Conservation (phyloP, 495 filamentous ascomycete genomes). For the Neurospora tetraspora region DNA sequence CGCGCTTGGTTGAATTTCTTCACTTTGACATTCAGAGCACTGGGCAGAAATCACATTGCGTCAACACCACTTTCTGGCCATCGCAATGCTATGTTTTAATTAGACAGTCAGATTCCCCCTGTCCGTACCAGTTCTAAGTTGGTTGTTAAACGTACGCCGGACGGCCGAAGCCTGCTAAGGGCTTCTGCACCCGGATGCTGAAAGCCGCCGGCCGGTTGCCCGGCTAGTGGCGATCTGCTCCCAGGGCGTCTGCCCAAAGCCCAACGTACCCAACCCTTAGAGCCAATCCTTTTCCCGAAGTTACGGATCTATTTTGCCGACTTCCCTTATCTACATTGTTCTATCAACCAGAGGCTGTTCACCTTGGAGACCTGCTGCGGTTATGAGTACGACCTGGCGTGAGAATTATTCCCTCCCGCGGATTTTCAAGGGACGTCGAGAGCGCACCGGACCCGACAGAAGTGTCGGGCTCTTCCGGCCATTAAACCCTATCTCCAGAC, state of each 20-base stretch:
- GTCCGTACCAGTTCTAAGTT: conserved; percentile 31
- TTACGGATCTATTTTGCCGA: conserved; percentile 66
- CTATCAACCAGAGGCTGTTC: conserved; percentile 67
- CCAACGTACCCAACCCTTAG: conserved; percentile 52
- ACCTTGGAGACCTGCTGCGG: conserved; percentile 64
- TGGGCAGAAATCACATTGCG: conserved; percentile 74
- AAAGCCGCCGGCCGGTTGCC: conserved; percentile 25
- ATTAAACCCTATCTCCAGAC: conserved; percentile 49
- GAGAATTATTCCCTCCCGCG: conserved; percentile 57
- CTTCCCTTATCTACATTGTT: conserved; percentile 65
- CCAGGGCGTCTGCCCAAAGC: conserved; percentile 40
- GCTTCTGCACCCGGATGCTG: conserved; percentile 22
- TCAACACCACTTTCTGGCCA: conserved; percentile 69
- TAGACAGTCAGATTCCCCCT: conserved; percentile 64
- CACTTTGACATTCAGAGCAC: conserved; percentile 60
- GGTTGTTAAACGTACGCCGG: conserved; percentile 27
- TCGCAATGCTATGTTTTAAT: conserved; percentile 53
- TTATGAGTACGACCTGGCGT: conserved; percentile 58
- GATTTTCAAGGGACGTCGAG: conserved; percentile 62
- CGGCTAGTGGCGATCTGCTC: conserved; percentile 45
- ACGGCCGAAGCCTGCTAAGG: conserved; percentile 25
- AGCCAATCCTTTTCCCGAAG: conserved; percentile 65
- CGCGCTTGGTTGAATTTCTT: conserved; percentile 45
- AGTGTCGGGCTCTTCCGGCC: conserved; percentile 52
- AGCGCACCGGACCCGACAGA: conserved; percentile 56